Base-by-base conservation (phyloP, 805 yeast species). In the Kluyveromyces siamensis region DNA sequence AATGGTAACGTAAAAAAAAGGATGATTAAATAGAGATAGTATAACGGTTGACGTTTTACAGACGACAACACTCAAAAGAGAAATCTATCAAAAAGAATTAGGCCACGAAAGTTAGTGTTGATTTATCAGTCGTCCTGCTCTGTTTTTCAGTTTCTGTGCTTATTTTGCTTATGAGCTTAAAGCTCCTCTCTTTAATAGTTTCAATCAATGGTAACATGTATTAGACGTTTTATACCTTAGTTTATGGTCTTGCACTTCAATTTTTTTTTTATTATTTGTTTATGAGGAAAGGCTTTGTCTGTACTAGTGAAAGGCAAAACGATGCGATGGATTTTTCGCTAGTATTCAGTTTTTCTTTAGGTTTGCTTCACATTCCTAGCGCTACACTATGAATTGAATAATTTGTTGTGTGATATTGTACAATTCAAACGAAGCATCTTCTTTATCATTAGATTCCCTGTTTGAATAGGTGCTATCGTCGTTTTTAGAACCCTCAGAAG, bases 401-500 rank as follows among this genome's bases (percentile, higher is more conserved):
- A 81, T 81, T 66, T 81, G 86, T 61, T 80, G 84, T 9, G 86
- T 80, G 60, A 81, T 75, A 59, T 79, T 80, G 65, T 77, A 80
- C 56, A 81, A 69, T 62, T 81, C 86, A 45, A 76, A 74, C 58
- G 79, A 79, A 40, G 86, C 83, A 58, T 80, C 84, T 52, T 80
- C 84, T 52, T 71, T 75, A 40, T 73, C 79, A 35, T 62, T 56
- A 25, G 57, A 50, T 41, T 53, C 50, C 6, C 61, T 55, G 42
- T 58, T 54, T 36, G 48, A 48, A 37, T 53, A 41, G 16, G 65
- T 69, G 33, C 53, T 54, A 39, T 59, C 60, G 19, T 57, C 61
- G 45, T 50, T 56, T 35, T 55, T 51, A n/a, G 50, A 54, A 45
- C 59, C 57, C 43, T 44, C 61, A 53, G 45, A 59, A 16, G 52